Evolutionary conservation across 1,284 basidiomycete genomes (phyloP), one percentile per base, ranked within the genome.

Genomic region (Boletus coffeatus): DNA sequence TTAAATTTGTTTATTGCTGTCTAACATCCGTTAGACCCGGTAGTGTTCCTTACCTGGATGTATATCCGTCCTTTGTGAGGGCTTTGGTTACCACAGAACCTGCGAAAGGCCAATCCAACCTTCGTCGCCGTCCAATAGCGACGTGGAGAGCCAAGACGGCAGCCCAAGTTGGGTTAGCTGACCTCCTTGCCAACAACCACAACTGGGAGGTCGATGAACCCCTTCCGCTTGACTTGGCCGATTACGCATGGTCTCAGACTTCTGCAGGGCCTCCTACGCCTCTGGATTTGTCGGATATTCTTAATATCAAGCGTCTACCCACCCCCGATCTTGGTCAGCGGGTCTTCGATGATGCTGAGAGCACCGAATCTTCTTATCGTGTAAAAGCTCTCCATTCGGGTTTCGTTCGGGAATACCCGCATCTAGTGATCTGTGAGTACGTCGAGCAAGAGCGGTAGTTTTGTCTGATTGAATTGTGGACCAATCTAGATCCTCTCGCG

Each of bases 211-310:
- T 48, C 4, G 65, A 68, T 25, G 68, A 71, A 59, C 62, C 69
- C 32, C 50, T 68, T 34, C 76, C 76, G 56, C 75, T 89, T 58
- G 81, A 87, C 65, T 73, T 88, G 18, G 83, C 84, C 53, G 88
- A 90, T 66, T 91, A 83, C 69, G 72, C 80, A 10, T 91, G 88
- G 86, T 89, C 88, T 6, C 78, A 84, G 32, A 86, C 86, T 7
- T 90, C 89, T 9, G 75, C 75, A 4, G 88, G 89, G 11, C 88
- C 88, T 36, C 76, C 75, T 29, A 32, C 29, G 29, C 75, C 79
- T 58, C 68, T 75, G 21, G 71, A 77, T 48, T 78, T 77, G 29
- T 32, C 29, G 29, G 62, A 71, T 18, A 77, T 77, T 3, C 76
- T 8, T 25, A 68, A 60, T 13, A 65, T 63, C 9, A 60, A 65